These are phyloP conservation scores for Cladochytrium replicatum DNA, from an alignment of 192 early-diverging fungal genomes.

Conservation along the genomic window DNA sequence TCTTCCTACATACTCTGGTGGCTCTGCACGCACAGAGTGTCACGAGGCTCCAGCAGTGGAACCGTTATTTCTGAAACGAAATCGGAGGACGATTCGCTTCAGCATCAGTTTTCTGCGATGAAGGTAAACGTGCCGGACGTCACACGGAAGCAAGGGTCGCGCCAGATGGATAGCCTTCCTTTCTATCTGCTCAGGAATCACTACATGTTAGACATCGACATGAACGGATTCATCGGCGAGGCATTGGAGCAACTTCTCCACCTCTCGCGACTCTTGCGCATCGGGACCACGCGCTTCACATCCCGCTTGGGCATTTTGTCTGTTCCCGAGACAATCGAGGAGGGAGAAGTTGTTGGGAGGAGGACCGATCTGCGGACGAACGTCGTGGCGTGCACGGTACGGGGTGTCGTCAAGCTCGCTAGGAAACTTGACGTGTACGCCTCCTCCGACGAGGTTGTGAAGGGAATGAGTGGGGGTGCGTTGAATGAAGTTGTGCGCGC, in stretches of 20 bases:
- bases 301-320: too few species aligned
- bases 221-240: not conserved
- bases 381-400: not conserved
- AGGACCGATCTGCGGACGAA: not conserved
- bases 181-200: conserved; percentile 12
- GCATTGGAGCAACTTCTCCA: too few species aligned
- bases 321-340: too few species aligned
- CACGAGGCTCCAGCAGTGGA: not conserved
- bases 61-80: not conserved
- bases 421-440: conserved; percentile 5
- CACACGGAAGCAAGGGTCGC: not conserved
- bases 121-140: not conserved
- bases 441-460: conserved; percentile 1
- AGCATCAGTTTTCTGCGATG: not conserved
- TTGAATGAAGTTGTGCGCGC: conserved; percentile 1
- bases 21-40: not conserved
- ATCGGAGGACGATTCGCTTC: not conserved
- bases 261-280: not conserved
- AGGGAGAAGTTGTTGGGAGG: too few species aligned
- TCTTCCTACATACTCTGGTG: not conserved
- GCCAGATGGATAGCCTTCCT: not conserved
- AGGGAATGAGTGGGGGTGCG: too few species aligned
- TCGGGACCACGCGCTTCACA: not conserved
- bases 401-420: too few species aligned
- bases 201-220: conserved; percentile 12